Evolutionary conservation across 495 filamentous ascomycete species (phyloP).

Genomic region (Penicillium riverlandense): DNA sequence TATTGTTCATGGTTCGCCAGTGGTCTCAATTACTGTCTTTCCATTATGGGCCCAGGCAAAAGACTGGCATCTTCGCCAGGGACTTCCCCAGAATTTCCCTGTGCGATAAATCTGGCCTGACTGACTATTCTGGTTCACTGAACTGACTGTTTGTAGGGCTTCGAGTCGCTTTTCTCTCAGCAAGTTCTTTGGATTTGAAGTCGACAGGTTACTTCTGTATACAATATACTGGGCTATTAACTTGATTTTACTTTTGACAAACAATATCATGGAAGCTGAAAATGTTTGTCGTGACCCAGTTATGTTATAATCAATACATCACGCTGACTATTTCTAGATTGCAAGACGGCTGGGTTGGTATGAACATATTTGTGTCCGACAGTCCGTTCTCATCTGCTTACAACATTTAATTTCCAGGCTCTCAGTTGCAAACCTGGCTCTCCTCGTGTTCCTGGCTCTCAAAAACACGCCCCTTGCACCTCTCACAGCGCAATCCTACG

Average conservation of each 20-base stretch:
- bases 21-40: slow-evolving; percentile 28
- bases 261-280: background rate
- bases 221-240: slow-evolving; percentile 44
- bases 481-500: slow-evolving; percentile 52
- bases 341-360: slow-evolving; percentile 12
- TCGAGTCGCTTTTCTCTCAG: background rate
- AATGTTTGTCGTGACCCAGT: background rate
- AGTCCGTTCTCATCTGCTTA: background rate
- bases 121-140: background rate
- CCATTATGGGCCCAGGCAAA: background rate
- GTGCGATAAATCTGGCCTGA: background rate
- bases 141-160: background rate
- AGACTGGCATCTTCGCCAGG: background rate
- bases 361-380: background rate
- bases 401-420: slow-evolving; percentile 34
- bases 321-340: slow-evolving; percentile 1
- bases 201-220: slow-evolving; percentile 42
- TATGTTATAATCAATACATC: background rate
- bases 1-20: slow-evolving; percentile 42
- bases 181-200: background rate
- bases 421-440: slow-evolving; percentile 41
- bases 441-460: slow-evolving; percentile 52
- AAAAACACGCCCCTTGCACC: slow-evolving; percentile 54
- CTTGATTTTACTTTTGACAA: slow-evolving; percentile 37
- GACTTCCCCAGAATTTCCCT: too few species aligned